Evolutionary conservation across 2,329 filamentous ascomycete species (phyloP).

Genomic region (Colletotrichum echinochloae): DNA sequence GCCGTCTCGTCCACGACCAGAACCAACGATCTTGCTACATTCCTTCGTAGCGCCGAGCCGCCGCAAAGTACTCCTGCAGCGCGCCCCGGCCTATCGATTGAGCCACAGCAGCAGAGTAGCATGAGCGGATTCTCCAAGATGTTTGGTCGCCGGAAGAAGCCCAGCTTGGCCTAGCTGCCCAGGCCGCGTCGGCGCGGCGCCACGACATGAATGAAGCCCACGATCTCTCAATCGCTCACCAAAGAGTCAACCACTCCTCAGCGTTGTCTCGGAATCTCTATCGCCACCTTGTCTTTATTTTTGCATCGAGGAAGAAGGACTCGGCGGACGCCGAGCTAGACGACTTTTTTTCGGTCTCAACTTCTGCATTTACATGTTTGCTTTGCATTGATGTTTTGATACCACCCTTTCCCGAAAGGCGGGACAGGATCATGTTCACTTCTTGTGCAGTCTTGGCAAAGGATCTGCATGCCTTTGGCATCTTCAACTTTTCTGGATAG

Average conservation of each 20-base stretch:
- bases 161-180: conserved; percentile 47
- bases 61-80: conserved; percentile 51
- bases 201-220: conserved; percentile 37
- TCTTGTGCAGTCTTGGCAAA: conserved; percentile 17
- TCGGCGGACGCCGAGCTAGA: conserved; percentile 8
- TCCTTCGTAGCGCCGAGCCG: conserved; percentile 76
- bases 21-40: conserved; percentile 78
- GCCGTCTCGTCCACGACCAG: conserved; percentile 56
- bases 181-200: conserved; percentile 23
- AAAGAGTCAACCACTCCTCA: conserved; percentile 21
- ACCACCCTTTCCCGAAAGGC: conserved; percentile 31
- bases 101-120: conserved; percentile 51
- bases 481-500: conserved; percentile 11
- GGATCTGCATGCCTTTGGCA: conserved; percentile 18
- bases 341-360: conserved; percentile 8
- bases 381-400: conserved; percentile 32
- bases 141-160: conserved; percentile 64
- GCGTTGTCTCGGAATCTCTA: conserved; percentile 2
- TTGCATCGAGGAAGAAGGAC: neutral
- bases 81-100: conserved; percentile 43
- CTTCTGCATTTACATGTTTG: conserved; percentile 22
- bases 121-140: conserved; percentile 59
- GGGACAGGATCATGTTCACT: conserved; percentile 32
- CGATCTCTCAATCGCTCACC: conserved; percentile 28
- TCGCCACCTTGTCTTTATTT: conserved; percentile 3